Base-by-base conservation (phyloP, 2,329 filamentous ascomycete genomes). In the Penicillium sp. region DNA sequence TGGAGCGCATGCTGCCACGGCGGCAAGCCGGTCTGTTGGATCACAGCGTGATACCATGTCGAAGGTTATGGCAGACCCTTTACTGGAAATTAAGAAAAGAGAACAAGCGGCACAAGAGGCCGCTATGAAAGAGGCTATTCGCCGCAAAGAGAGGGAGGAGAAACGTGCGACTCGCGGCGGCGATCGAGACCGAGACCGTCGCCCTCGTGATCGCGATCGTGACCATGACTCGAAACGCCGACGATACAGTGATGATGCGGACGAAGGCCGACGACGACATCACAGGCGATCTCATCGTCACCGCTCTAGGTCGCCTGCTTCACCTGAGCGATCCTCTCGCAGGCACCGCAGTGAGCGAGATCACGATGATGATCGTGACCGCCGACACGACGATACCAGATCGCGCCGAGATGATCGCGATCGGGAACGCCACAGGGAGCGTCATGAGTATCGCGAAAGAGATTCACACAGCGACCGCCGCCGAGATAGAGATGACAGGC, bases 21-120 rank as follows among this genome's bases (percentile, higher is more conserved):
- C 54, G 5, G 54, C 57, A 8, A 60, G 56, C 32, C 64, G 64
- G 20, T 85, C 85, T 62, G 87, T 87, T 21, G 91, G 90, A 67
- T 89, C 84, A 3, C 79, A 85, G 13, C 81, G 90, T 57, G 94
- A 99, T 70, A 91, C 87, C 0, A 88, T 90, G 24, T 75, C 85
- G 41, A 99, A 99, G 76, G 86, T 97, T 40, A 82, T 91, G 58
- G 89, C 95, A 59, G 94, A 99, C 68, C 94, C 94, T 0, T 80
- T 99, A 64, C 78, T 97, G 27, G 90, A 92, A 20, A 97, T 99
- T 70, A 96, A 96, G 80, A 89, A 86, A 68, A 88, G 95, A 68
- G 92, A 97, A 69, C 89, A 93, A 71, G 86, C 87, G 23, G 86
- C 88, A 1, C 90, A 91, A 68, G 84, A 91, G 51, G 72, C 70